These are phyloP conservation scores for Suillus paluster DNA, from an alignment of 768 basidiomycete species.

Conservation along the genomic window DNA sequence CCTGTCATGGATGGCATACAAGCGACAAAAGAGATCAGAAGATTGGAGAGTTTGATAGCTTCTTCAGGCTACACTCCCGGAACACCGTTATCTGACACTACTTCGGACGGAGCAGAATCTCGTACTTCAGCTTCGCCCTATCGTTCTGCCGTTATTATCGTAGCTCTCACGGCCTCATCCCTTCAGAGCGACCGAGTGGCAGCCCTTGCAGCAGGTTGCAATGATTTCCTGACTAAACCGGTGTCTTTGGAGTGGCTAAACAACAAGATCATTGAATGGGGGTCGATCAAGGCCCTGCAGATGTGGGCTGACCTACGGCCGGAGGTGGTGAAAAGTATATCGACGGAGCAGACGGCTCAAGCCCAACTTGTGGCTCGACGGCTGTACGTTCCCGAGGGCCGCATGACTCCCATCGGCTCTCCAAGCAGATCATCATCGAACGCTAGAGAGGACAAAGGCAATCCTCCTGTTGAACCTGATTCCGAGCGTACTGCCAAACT, in stretches of 20 bases:
- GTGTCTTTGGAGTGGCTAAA: conserved; percentile 95
- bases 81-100: conserved; percentile 70
- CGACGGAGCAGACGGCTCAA: conserved; percentile 50
- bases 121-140: conserved; percentile 66
- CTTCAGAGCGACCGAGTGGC: conserved; percentile 94
- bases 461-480: conserved; percentile 15
- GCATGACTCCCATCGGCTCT: conserved; percentile 40
- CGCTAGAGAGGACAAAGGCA: conserved; percentile 24
- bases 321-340: conserved; percentile 53
- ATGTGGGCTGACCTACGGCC: conserved; percentile 89
- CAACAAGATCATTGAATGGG: conserved; percentile 99
- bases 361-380: conserved; percentile 51
- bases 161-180: conserved; percentile 97
- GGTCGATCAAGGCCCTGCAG: conserved; percentile 91
- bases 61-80: conserved; percentile 69
- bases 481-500: background rate
- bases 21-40: conserved; percentile 94
- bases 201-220: conserved; percentile 98
- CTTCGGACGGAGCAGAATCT: conserved; percentile 58
- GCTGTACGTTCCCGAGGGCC: conserved; percentile 53
- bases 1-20: conserved; percentile 98
- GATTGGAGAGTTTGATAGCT: conserved; percentile 72
- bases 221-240: conserved; percentile 98
- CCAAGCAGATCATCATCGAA: conserved; percentile 45
- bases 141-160: conserved; percentile 95